Conservation (phyloP, 345 rosid genomes). For the Eucalyptus regnans region DNA sequence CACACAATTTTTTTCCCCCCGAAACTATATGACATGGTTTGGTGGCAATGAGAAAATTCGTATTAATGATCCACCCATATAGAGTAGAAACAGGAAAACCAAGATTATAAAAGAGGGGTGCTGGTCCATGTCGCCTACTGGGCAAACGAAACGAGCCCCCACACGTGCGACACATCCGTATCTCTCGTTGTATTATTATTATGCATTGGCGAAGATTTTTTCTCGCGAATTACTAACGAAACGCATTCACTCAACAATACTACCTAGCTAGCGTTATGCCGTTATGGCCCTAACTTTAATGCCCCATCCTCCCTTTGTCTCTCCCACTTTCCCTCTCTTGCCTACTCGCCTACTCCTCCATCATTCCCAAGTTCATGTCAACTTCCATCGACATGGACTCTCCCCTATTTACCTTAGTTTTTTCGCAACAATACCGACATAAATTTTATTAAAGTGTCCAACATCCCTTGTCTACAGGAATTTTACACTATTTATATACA, state of each 20-base stretch:
- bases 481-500: neutral
- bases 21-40: neutral
- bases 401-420: neutral
- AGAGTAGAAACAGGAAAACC: neutral
- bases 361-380: neutral
- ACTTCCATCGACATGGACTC: neutral
- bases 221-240: neutral
- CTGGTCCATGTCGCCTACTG: neutral
- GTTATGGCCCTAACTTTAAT: constrained; percentile 1
- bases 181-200: neutral
- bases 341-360: neutral
- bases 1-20: neutral
- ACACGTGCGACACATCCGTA: neutral
- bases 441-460: neutral
- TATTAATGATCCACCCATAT: neutral
- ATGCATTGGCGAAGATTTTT: neutral
- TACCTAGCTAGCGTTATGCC: neutral
- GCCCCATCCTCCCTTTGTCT: neutral
- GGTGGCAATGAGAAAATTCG: neutral
- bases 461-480: neutral
- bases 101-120: neutral
- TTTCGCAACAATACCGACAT: neutral
- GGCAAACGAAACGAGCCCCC: neutral
- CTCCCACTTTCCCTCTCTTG: neutral
- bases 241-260: neutral